Evolutionary conservation across 2,329 filamentous ascomycete species (phyloP).

Genomic region (Trichoderma lentiforme): DNA sequence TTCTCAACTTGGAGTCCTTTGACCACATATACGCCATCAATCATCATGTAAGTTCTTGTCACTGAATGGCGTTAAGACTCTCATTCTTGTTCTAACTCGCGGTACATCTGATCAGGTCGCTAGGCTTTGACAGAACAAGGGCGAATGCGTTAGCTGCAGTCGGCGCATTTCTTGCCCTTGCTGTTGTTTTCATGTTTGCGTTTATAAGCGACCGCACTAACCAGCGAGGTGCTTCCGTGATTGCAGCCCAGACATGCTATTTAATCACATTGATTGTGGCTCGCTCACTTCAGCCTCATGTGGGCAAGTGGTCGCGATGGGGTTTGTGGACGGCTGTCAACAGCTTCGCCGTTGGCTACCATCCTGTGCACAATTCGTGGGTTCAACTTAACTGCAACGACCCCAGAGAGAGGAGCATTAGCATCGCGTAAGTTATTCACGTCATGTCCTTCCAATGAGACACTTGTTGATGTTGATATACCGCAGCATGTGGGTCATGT

Average conservation of each 20-base stretch:
- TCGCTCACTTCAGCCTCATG: slow-evolving; percentile 39
- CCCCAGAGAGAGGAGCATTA: slow-evolving; percentile 45
- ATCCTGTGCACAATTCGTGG: slow-evolving; percentile 53
- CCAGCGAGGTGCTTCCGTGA: slow-evolving; percentile 41
- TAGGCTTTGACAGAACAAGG: slow-evolving; percentile 44
- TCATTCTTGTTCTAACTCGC: not conserved
- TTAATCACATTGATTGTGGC: slow-evolving; percentile 42
- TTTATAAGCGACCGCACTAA: slow-evolving; percentile 47
- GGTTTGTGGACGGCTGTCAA: slow-evolving; percentile 52
- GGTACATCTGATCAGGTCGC: slow-evolving; percentile 26
- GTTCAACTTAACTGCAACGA: slow-evolving; percentile 49
- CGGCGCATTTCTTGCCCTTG: slow-evolving; percentile 42
- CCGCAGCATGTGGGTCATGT: slow-evolving; percentile 45
- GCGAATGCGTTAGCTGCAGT: slow-evolving; percentile 48
- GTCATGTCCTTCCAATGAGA: not conserved
- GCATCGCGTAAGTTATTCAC: slow-evolving; percentile 40
- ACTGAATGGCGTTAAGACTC: not conserved
- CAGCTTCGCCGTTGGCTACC: slow-evolving; percentile 50
- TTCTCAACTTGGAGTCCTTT: slow-evolving; percentile 52
- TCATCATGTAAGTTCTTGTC: slow-evolving; percentile 34
- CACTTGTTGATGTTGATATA: not conserved
- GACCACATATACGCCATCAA: slow-evolving; percentile 49
- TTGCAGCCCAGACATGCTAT: slow-evolving; percentile 44
- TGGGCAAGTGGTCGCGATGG: slow-evolving; percentile 47
- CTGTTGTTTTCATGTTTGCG: slow-evolving; percentile 46